These are phyloP conservation scores for Vitellaria paradoxa DNA, from an alignment of 179 eudicot species.

Conservation along the genomic window DNA sequence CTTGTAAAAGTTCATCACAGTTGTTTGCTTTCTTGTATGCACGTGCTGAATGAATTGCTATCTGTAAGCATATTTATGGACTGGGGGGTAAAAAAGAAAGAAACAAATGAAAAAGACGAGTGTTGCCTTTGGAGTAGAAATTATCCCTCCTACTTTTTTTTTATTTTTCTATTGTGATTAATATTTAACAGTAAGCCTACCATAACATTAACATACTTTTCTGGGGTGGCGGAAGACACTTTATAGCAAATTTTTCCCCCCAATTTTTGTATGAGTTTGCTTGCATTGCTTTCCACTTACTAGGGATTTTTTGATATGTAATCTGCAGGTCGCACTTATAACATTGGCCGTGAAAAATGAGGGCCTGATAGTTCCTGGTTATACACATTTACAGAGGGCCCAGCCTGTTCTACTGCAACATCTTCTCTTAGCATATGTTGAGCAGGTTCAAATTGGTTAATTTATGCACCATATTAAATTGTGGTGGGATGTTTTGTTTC, in stretches of 20 bases:
- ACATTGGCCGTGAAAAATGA: slow-evolving; percentile 74
- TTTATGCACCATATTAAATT: slow-evolving; percentile 4
- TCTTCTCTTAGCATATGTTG: slow-evolving; percentile 91
- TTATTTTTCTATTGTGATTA: neutral
- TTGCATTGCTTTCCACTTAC: neutral
- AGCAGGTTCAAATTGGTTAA: slow-evolving; percentile 58
- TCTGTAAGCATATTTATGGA: neutral
- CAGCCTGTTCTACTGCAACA: slow-evolving; percentile 90
- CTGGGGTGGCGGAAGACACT: no score
- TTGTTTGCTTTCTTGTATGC: neutral
- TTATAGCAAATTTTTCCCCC: no score
- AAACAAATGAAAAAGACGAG: no score
- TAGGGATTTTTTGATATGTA: slow-evolving; percentile 7
- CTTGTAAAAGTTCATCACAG: neutral
- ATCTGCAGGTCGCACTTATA: slow-evolving; percentile 65
- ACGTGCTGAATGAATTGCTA: neutral
- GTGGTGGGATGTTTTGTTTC: neutral
- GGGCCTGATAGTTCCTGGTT: slow-evolving; percentile 93
- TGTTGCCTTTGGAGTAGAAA: neutral
- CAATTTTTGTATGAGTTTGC: no score
- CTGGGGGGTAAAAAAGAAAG: neutral
- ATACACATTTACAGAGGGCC: slow-evolving; percentile 97
- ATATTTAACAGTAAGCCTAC: neutral
- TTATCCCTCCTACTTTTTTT: neutral
- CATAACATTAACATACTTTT: no score